Base-by-base conservation (phyloP, 2,329 filamentous ascomycete genomes). In the Clonostachys rosea region DNA sequence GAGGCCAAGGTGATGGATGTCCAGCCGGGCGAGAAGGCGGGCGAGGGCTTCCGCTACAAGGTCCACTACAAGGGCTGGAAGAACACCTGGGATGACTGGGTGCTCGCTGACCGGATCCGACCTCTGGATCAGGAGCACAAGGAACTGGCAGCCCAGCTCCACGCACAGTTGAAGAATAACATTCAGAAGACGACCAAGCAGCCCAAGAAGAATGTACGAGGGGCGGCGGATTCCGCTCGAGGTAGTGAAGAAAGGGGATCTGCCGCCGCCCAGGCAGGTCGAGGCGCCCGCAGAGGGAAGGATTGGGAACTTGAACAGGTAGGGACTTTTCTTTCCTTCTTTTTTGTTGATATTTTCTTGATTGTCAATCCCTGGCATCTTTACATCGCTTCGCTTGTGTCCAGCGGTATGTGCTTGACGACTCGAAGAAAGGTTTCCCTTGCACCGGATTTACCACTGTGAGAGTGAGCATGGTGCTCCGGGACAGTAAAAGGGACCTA, bases 61-160 rank as follows among this genome's bases (percentile, higher is more conserved):
- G 88, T 99, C 47, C 94, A 99, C 70, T 99, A 99, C 75, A 97
- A 97, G 70, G 94, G 94, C 61, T 99, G 94, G 94, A 99, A 99
- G 76, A 91, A 92, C 67, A 96, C 91, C 78, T 99, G 94, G 94
- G 94, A 99, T 71, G 94, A 99, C 71, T 97, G 92, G 92, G 94
- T 97, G 41, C 83, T 89, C 18, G 85, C 91, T 67, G 92, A 97
- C 65, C 89, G 94, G 55, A 86, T 99, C 51, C 86, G 91, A 62
- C 96, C 96, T 71, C 87, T 92, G 64, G 96, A 86, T 45, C 90
- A 95, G 48, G 94, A 97, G 70, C 96, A 97, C 70, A 89, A 89
- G 62, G 90, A 95, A 63, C 79, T 99, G 36, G 91, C 92, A 18
- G 75, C 76, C 47, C 85, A 87, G 65, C 75, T 91, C 33, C 78